A percentile compares a stretch with the other conserved stretches of the same genome.
Conservation (phyloP, 2,329 filamentous ascomycete genomes). For the Fusarium xylarioides region DNA sequence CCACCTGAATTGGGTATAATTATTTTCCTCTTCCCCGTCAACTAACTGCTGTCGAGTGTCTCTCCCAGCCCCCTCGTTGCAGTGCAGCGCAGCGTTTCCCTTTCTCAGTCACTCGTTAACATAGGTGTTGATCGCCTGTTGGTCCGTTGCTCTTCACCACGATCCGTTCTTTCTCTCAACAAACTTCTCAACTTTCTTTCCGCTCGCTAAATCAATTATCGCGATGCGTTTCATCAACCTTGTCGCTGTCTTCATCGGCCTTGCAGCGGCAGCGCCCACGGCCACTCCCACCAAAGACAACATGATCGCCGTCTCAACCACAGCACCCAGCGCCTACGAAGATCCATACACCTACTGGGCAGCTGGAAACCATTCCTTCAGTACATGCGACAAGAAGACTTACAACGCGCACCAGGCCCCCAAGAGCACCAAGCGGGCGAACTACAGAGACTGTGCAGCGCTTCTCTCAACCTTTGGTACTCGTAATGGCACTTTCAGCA, state of each 20-base stretch:
- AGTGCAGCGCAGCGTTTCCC: constrained; percentile 18
- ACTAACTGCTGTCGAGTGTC: not conserved
- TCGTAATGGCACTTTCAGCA: constrained; percentile 45
- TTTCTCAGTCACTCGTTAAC: constrained; percentile 34
- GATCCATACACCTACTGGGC: constrained; percentile 39
- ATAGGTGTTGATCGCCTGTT: constrained; percentile 33
- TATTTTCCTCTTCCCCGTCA: not conserved
- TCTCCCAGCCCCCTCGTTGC: constrained; percentile 5
- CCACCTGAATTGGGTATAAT: not conserved
- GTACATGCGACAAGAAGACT: constrained; percentile 42
- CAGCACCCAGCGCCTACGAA: not conserved
- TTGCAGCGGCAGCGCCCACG: constrained; percentile 29
- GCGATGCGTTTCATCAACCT: constrained; percentile 28
- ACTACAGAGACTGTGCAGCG: constrained; percentile 46
- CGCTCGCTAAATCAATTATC: not conserved
- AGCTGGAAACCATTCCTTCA: constrained; percentile 33
- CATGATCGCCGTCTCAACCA: constrained; percentile 34
- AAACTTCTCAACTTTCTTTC: not conserved
- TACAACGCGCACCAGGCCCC: constrained; percentile 31
- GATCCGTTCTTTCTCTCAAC: not conserved
- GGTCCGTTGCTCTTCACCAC: constrained; percentile 15
- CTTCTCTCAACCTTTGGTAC: constrained; percentile 44
- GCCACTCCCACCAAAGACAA: constrained; percentile 1
- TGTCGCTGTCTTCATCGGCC: constrained; percentile 14
- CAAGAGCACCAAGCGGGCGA: constrained; percentile 35